Base-by-base conservation (phyloP, 225 moss, liverwort and hornwort species). In the Straminergon stramineum region DNA sequence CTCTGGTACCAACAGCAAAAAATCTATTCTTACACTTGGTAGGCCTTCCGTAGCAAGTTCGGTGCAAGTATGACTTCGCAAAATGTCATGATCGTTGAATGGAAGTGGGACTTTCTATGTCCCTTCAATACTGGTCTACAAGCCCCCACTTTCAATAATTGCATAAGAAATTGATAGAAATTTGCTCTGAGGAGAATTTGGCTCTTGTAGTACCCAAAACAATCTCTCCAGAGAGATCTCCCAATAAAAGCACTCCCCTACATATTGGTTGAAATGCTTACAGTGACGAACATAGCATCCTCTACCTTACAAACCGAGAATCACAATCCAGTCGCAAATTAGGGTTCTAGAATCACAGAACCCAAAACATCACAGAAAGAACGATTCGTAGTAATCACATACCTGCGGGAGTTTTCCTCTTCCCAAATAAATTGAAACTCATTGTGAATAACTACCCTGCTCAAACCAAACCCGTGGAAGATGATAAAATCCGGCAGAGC, bases 351-450 rank as follows among this genome's bases (percentile, higher is more conserved):
- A 85, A 63, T 52, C 68, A 41, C 41, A 41, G 15, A 48, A 66
- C 21, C n/a, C 71, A 35, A 67, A 63, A 64, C n/a, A 63, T 52
- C 62, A 76, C 17, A 37, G 39, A n/a, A 30, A 51, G 35, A 86
- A 86, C 15, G 53, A 77, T 64, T 77, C 52, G 37, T 64, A n/a
- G 52, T 30, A n/a, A 37, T 37, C 39, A 45, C 84, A 81, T 89
- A 97, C 97, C 96, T 96, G 96, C 95, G 92, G 98, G 97, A 94
- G 97, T 97, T 89, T 98, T 98, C 93, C 89, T 94, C 96, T 97
- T 98, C 92, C 94, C 97, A 79, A 98, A 97, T 21, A 98, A 83
- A 88, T 88, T 91, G 91, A 98, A 98, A 90, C 97, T 96, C 98
- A 98, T 98, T 32, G 91, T 91, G 66, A 61, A 78, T 20, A 21